Conservation (phyloP, 2,329 filamentous ascomycete genomes). For the Colletotrichum melonis region DNA sequence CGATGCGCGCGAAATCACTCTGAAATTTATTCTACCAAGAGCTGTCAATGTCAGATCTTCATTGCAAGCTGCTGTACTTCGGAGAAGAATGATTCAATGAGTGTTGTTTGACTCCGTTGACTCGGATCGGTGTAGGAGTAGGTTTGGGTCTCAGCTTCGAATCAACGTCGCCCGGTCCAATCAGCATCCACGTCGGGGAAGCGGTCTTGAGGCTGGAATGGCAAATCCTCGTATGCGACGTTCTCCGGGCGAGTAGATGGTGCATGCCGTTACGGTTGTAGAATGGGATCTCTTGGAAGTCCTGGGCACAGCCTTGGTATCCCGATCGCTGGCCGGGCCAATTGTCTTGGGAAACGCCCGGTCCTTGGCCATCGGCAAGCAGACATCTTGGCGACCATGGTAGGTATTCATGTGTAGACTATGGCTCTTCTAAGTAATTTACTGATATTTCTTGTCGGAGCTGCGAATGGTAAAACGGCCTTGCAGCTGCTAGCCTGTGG, state of each 20-base stretch:
- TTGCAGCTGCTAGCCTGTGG: slow-evolving; percentile 6
- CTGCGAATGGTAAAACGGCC: background rate
- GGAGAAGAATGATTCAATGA: background rate
- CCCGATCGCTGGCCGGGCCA: slow-evolving; percentile 15
- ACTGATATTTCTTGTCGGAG: background rate
- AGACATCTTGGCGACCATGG: slow-evolving; percentile 3
- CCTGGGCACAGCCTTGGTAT: slow-evolving; percentile 34
- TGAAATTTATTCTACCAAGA: background rate
- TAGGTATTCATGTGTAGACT: background rate
- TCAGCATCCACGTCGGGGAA: background rate
- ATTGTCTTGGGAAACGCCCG: slow-evolving; percentile 3
- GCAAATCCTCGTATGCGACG: slow-evolving; percentile 4
- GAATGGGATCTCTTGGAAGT: slow-evolving; percentile 29
- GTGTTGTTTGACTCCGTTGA: background rate
- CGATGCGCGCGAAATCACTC: background rate
- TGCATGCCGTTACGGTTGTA: background rate
- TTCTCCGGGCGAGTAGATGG: background rate
- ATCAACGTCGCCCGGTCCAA: slow-evolving; percentile 15
- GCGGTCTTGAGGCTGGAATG: background rate
- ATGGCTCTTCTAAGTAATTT: background rate
- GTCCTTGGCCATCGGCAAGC: background rate
- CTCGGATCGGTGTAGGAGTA: background rate
- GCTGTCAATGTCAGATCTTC: slow-evolving; percentile 12
- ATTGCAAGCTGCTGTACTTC: background rate
- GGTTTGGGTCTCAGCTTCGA: background rate